These are phyloP conservation scores for Pholiota adiposa DNA, from an alignment of 1,284 basidiomycete species.

Conservation along the genomic window DNA sequence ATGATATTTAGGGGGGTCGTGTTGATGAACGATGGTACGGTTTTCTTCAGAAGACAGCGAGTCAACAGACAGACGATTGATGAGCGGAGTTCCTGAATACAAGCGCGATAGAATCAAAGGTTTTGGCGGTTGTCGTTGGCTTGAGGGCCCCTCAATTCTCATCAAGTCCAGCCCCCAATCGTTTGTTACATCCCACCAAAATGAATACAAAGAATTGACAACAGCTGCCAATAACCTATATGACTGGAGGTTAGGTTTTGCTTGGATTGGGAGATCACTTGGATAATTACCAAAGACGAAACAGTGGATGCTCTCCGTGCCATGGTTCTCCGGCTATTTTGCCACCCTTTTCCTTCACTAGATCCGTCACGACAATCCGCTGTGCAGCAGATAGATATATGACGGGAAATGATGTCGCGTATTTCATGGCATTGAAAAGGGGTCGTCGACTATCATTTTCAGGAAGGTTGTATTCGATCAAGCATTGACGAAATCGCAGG, in stretches of 20 bases:
- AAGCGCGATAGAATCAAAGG: conserved; percentile 50
- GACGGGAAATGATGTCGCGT: conserved; percentile 97
- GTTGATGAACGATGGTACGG: conserved; percentile 12
- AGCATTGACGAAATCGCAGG: conserved; percentile 91
- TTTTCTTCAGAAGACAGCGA: conserved; percentile 32
- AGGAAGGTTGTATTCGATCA: conserved; percentile 82
- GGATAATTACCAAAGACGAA: conserved; percentile 77
- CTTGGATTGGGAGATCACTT: background rate
- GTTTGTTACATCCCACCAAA: conserved; percentile 99
- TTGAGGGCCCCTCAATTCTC: conserved; percentile 37
- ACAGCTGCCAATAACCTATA: conserved; percentile 83
- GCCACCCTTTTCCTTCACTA: conserved; percentile 53
- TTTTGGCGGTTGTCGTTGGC: conserved; percentile 36
- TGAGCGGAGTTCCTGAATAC: conserved; percentile 40
- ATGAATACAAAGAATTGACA: conserved; percentile 93
- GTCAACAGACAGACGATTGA: conserved; percentile 26
- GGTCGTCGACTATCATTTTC: conserved; percentile 71
- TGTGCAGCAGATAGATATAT: conserved; percentile 93
- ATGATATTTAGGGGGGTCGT: conserved; percentile 16
- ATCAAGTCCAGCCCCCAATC: conserved; percentile 95
- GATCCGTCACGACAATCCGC: conserved; percentile 64
- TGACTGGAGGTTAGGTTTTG: conserved; percentile 3
- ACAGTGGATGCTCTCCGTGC: conserved; percentile 80
- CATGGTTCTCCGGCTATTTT: conserved; percentile 53
- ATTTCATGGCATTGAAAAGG: conserved; percentile 95